These are phyloP conservation scores for Amanita thiersii DNA, from an alignment of 768 basidiomycete species.

Conservation along the genomic window DNA sequence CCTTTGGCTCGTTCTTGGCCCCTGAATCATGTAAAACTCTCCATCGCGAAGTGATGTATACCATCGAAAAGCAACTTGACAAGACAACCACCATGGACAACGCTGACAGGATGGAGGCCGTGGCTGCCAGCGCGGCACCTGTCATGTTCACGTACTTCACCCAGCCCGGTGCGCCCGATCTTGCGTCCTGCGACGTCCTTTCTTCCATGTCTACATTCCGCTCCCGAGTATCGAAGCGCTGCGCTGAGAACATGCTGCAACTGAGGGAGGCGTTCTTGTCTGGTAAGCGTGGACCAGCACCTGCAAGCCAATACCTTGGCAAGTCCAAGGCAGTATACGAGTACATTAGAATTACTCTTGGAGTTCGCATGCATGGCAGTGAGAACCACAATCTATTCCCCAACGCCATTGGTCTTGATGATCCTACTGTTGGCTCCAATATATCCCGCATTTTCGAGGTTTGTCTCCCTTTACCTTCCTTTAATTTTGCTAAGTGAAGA, in stretches of 20 bases:
- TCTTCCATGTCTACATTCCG: slow-evolving; percentile 42
- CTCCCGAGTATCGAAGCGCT: slow-evolving; percentile 36
- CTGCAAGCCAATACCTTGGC: slow-evolving; percentile 56
- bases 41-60: slow-evolving; percentile 25
- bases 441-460: slow-evolving; percentile 71
- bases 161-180: slow-evolving; percentile 26
- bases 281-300: slow-evolving; percentile 50
- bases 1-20: slow-evolving; percentile 33
- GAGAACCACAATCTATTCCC: slow-evolving; percentile 49
- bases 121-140: slow-evolving; percentile 49
- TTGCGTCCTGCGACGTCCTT: slow-evolving; percentile 16
- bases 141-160: slow-evolving; percentile 38
- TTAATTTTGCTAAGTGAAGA: slow-evolving; percentile 2
- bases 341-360: slow-evolving; percentile 57
- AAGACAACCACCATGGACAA: slow-evolving; percentile 66
- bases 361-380: slow-evolving; percentile 67
- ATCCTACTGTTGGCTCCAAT: slow-evolving; percentile 62
- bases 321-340: slow-evolving; percentile 61
- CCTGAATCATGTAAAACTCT: slow-evolving; percentile 22
- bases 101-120: slow-evolving; percentile 52
- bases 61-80: slow-evolving; percentile 51
- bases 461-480: slow-evolving; percentile 12
- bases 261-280: slow-evolving; percentile 48
- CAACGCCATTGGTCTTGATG: slow-evolving; percentile 35
- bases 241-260: slow-evolving; percentile 34